Evolutionary conservation across 306 rosid species (phyloP), one percentile per base, ranked within the genome.

Genomic region (Pterocarpus macrocarpus): DNA sequence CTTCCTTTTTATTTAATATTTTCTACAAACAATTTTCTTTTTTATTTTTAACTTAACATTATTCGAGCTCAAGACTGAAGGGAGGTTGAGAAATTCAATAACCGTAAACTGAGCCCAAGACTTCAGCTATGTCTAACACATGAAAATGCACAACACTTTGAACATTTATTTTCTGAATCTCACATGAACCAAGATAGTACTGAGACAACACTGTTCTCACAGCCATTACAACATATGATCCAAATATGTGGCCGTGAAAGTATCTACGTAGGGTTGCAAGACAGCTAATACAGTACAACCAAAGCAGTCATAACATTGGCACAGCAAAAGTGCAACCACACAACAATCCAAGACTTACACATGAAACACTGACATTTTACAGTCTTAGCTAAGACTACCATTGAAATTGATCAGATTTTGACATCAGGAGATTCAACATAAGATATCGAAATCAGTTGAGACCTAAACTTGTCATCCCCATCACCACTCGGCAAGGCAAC

Each of bases 361-460:
- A 71, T 56, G 9, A 64, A 39, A 50, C 64, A 57, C 71, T 1
- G 32, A 65, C 47, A 55, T 12, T 34, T 16, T 33, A 8, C n/a
- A 52, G 58, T 45, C 38, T 80, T 15, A 75, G 74, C 73, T 55
- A 52, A 80, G 62, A 72, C 33, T 57, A 67, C 71, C 68, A 4
- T 73, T 69, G 80, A 75, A 39, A 67, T 38, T 4, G 45, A 49
- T 77, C 70, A 80, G 77, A 64, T 78, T 76, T 87, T 81, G 80
- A n/a, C 45, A 73, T 87, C 86, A 73, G 82, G 84, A 16, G 90
- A 87, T 38, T 87, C 90, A 57, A 22, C 71, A 73, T 81, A 81
- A 2, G 90, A 81, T 58, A 87, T 87, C 56, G 90, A 87, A 78
- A 87, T 87, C 77, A 87, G 82, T 81, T 87, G 77, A 69, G 86